A percentile compares a stretch with the other conserved stretches of the same genome.
These are phyloP conservation scores for Rutstroemia sp. DNA, from an alignment of 2,329 filamentous ascomycete genomes.

Conservation along the genomic window DNA sequence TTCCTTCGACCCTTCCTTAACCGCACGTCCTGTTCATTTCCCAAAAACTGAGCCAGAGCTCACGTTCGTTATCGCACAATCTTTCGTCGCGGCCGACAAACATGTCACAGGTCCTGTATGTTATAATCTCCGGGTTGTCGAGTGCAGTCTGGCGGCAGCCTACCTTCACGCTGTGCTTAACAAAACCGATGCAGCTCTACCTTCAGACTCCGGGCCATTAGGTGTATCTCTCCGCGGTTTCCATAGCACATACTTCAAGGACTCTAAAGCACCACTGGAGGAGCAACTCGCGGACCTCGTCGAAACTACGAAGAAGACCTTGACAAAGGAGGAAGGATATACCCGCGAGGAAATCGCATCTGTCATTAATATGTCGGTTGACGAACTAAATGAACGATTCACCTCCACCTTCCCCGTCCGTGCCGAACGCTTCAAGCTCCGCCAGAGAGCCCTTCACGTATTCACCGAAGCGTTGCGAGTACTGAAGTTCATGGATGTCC, in stretches of 20 bases:
- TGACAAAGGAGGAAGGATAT: conserved; percentile 77
- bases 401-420: conserved; percentile 85
- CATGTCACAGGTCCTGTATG: conserved; percentile 86
- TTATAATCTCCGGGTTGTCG: conserved; percentile 95
- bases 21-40: conserved; percentile 71
- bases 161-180: conserved; percentile 54
- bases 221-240: conserved; percentile 80
- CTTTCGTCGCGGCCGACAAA: conserved; percentile 90
- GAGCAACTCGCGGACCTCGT: conserved; percentile 70
- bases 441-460: conserved; percentile 83
- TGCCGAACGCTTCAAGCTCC: conserved; percentile 78
- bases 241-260: conserved; percentile 68
- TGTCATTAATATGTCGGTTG: conserved; percentile 59
- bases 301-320: conserved; percentile 58
- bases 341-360: conserved; percentile 76
- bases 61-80: conserved; percentile 89
- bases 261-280: conserved; percentile 36
- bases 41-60: conserved; percentile 75
- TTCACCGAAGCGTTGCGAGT: conserved; percentile 86
- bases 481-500: conserved; percentile 69
- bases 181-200: conserved; percentile 52
- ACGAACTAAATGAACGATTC: conserved; percentile 68
- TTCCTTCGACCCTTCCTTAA: conserved; percentile 74
- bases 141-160: conserved; percentile 81
- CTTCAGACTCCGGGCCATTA: conserved; percentile 72